A percentile compares a stretch with the other conserved stretches of the same genome.
phyloP scores from a whole-genome alignment of 2,329 filamentous ascomycete genomes.

The Exophiala aquamarina region DNA sequence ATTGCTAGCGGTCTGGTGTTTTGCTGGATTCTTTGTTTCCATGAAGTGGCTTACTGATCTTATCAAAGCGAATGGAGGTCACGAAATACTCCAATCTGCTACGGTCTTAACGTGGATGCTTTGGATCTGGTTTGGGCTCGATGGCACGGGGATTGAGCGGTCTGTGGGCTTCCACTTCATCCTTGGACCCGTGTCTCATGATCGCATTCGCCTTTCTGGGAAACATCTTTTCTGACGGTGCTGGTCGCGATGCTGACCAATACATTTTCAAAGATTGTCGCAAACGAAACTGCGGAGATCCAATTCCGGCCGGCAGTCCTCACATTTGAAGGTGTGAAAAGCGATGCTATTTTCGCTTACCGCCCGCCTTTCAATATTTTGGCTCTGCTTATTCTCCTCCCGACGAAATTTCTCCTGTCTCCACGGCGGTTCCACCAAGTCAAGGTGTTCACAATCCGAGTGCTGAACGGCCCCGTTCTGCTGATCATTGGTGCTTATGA shows the following conservation, averaged over 20 bases:
- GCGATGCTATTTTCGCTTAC: conserved; percentile 78
- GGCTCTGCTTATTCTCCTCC: no score
- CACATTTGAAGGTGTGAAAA: conserved; percentile 81
- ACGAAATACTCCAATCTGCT: conserved; percentile 47
- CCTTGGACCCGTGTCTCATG: conserved; percentile 74
- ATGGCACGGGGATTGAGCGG: conserved; percentile 64
- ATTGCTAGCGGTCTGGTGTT: conserved; percentile 74
- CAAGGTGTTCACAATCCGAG: conserved; percentile 72
- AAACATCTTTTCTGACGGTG: conserved; percentile 82
- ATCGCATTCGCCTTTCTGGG: conserved; percentile 79
- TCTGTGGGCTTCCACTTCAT: conserved; percentile 71
- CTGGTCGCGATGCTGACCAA: conserved; percentile 82
- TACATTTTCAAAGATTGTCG: conserved; percentile 75
- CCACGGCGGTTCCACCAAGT: conserved; percentile 88
- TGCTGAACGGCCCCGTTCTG: conserved; percentile 73
- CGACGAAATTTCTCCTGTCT: conserved; percentile 79
- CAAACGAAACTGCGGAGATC: conserved; percentile 75
- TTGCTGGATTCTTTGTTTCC: conserved; percentile 75
- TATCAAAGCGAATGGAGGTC: conserved; percentile 38
- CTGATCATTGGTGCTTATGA: conserved; percentile 66
- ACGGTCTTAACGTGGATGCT: conserved; percentile 88
- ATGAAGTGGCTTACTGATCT: conserved; percentile 72
- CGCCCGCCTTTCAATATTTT: conserved; percentile 77
- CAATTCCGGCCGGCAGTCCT: conserved; percentile 77
- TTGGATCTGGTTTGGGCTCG: conserved; percentile 86